A percentile compares a stretch with the other conserved stretches of the same genome.
phyloP scores from a whole-genome alignment of 345 rosid species.

The Arabis alpina region DNA sequence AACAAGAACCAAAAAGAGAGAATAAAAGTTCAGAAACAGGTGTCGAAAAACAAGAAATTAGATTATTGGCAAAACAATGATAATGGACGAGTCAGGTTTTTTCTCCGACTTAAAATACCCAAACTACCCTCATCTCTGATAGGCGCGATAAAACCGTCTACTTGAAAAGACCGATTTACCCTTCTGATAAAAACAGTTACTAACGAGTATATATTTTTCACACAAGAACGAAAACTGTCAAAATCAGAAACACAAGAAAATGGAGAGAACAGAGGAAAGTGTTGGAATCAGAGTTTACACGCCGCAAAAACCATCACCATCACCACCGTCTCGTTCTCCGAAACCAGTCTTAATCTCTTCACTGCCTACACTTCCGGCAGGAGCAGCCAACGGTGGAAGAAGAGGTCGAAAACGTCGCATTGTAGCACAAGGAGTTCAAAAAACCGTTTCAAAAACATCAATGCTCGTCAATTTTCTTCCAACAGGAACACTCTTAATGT shows the following conservation, averaged over 20 bases:
- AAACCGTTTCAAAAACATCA: slow-evolving; percentile 72
- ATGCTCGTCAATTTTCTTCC: slow-evolving; percentile 74
- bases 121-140: slow-evolving; percentile 33
- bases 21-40: slow-evolving; percentile 9
- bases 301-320: slow-evolving; percentile 37
- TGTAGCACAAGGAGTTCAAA: slow-evolving; percentile 72
- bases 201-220: neutral
- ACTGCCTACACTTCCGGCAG: slow-evolving; percentile 35
- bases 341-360: slow-evolving; percentile 34
- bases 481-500: slow-evolving; percentile 79
- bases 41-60: neutral
- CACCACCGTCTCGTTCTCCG: slow-evolving; percentile 32
- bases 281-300: slow-evolving; percentile 65
- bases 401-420: slow-evolving; percentile 57
- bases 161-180: neutral
- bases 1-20: neutral
- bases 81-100: slow-evolving; percentile 12
- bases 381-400: slow-evolving; percentile 35
- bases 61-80: slow-evolving; percentile 28
- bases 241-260: slow-evolving; percentile 2
- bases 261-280: slow-evolving; percentile 62
- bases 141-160: neutral
- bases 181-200: slow-evolving; percentile 2
- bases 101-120: neutral
- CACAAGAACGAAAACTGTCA: neutral